Evolutionary conservation across 768 basidiomycete species (phyloP).

Genomic region (Suillus clintonianus): DNA sequence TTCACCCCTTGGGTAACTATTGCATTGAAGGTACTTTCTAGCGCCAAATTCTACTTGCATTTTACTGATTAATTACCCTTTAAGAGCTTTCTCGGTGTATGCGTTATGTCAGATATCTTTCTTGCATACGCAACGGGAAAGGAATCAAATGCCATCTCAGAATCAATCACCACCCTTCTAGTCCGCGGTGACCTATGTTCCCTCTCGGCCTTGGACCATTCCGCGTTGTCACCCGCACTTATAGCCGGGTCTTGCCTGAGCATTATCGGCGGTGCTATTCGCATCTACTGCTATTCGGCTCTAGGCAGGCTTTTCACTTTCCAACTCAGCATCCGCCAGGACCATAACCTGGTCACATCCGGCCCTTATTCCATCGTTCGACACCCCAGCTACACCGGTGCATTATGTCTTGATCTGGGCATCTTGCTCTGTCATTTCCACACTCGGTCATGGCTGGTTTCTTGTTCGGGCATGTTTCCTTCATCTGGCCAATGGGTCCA

Average conservation of each 20-base stretch:
- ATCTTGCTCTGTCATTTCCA: conserved; percentile 2
- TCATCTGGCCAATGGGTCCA: neutral
- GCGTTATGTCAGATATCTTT: neutral
- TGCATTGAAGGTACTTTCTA: neutral
- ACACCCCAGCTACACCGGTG: conserved; percentile 31
- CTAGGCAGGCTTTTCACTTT: conserved; percentile 43
- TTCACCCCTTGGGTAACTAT: neutral
- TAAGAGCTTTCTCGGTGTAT: neutral
- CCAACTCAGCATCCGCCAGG: conserved; percentile 34
- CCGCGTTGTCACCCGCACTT: neutral
- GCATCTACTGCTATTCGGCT: conserved; percentile 35
- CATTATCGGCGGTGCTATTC: conserved; percentile 26
- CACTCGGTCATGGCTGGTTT: conserved; percentile 9
- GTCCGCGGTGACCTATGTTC: conserved; percentile 3
- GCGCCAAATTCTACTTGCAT: neutral
- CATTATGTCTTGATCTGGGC: conserved; percentile 5
- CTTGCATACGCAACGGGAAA: neutral
- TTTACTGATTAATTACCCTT: neutral
- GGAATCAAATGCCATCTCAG: neutral
- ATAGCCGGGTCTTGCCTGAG: conserved; percentile 24
- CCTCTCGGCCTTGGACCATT: neutral
- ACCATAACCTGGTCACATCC: conserved; percentile 38
- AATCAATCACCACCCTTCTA: neutral
- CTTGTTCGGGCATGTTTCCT: conserved; percentile 7
- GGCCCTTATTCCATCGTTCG: conserved; percentile 44